Evolutionary conservation across 495 filamentous ascomycete species (phyloP), one percentile per base, ranked within the genome.

Genomic region (Penicillium canariense): DNA sequence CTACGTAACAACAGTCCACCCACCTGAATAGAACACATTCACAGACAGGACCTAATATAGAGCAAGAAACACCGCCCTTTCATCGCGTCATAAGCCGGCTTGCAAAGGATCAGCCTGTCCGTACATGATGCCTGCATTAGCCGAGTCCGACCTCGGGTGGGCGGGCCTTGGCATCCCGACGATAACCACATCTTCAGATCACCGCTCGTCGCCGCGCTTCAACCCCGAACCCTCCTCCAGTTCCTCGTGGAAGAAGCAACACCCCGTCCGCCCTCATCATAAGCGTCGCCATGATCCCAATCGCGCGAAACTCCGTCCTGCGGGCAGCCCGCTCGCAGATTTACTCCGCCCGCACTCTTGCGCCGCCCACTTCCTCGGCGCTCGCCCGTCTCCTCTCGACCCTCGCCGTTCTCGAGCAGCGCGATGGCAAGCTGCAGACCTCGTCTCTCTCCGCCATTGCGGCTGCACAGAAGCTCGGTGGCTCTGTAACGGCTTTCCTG

Each of bases 371-470:
- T 52, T 59, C 58, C 48, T 77, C 75, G 48, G 72, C 80, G 48
- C 73, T 89, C 59, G 77, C 82, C 62, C 83, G 90, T 60, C 78
- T 96, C 48, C 79, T 96, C 44, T 96, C 90, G 39, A 91, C 90
- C 40, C 84, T 98, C 32, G 92, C 92, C 34, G 74, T 97, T 39
- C 85, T 98, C 56, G 94, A 98, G 72, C 94, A 98, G 72, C 86
- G 86, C 66, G 88, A 96, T 61, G 94, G 95, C 55, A 85, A 91
- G 70, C 81, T 98, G 58, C 87, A 89, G 62, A 70, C 76, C 57
- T 86, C 89, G 2, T 97, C 94, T 2, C 78, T 97, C 12, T 87
- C 90, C 56, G 88, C 91, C 35, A 80, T 98, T 43, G 90, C 87
- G 4, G 94, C 95, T 4, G 95, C 91, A 18, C 79, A 85, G 68